Evolutionary conservation across 495 filamentous ascomycete genomes (phyloP), one percentile per base, ranked within the genome.

Genomic region (Pseudomonodictys pantanalensis): DNA sequence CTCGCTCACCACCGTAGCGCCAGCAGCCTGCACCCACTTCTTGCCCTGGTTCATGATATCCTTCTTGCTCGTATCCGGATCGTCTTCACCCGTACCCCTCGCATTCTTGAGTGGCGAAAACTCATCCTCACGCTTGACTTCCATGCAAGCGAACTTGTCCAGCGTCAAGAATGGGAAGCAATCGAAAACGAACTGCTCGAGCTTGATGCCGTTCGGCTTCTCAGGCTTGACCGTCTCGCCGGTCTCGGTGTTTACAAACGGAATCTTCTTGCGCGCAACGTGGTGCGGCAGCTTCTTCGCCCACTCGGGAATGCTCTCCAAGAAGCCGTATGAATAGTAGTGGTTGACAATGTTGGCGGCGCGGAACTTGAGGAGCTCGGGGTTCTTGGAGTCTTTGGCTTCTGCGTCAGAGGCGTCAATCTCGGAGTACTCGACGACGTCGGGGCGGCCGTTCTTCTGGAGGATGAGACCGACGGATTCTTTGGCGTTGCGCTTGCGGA

Each of bases 281-380:
- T 99, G 93, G 71, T 97, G 95, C 2, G 92, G 93, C 26, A 99
- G 81, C 63, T 83, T 81, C 76, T 92, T 84, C 18, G 83, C 83
- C 86, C 87, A 96, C 64, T 84, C 78, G 48, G 92, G 90, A 64
- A 97, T 95, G 41, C 82, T 86, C 71, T 96, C 88, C 47, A 99
- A 80, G 79, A 97, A 99, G 55, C 83, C 78, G 80, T 91, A 95
- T 30, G 88, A 92, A 79, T 99, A 99, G 81, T 97, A 99, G 79
- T 99, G 93, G 81, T 99, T 99, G 76, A 99, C 93, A 59, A 99
- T 99, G 77, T 99, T 99, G 62, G 92, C 93, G 48, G 93, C 92
- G 41, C 93, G 86, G 86, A 95, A 97, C 76, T 90, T 95, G 69
- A 99, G 83, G 50, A 97, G 78, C 42, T 83, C 84, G 1, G 81